Evolutionary conservation across 768 basidiomycete genomes (phyloP).

Genomic region (Rubroboletus satanas): DNA sequence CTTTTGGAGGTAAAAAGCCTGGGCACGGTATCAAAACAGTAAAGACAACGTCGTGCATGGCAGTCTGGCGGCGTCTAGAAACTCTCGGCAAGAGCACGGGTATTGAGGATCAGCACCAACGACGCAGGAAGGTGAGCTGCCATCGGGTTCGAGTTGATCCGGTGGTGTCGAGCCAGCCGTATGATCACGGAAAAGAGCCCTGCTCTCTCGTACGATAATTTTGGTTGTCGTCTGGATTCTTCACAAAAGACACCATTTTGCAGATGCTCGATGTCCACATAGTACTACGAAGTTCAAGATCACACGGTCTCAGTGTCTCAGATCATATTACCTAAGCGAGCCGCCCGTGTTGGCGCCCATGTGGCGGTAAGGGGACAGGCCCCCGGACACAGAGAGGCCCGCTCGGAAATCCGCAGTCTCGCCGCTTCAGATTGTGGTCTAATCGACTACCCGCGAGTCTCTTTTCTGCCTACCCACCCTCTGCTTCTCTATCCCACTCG

Average conservation of each 20-base stretch:
- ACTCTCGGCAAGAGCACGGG: background rate
- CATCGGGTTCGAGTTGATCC: background rate
- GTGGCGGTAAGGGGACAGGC: too few relatives aligned
- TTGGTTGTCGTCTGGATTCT: background rate
- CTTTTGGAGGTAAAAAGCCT: background rate
- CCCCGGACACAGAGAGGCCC: too few relatives aligned
- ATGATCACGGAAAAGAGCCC: background rate
- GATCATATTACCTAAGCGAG: too few relatives aligned
- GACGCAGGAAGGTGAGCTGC: background rate
- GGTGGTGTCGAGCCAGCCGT: background rate
- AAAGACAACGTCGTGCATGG: background rate
- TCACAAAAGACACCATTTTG: background rate
- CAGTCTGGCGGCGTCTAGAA: background rate
- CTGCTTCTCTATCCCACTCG: too few relatives aligned
- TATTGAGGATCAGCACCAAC: slow-evolving; percentile 5
- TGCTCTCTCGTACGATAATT: background rate
- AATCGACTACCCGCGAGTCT: too few relatives aligned
- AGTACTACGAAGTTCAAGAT: too few relatives aligned
- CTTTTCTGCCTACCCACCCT: too few relatives aligned
- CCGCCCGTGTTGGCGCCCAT: too few relatives aligned
- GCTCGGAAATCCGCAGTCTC: too few relatives aligned
- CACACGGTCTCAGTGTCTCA: too few relatives aligned
- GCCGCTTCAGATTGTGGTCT: too few relatives aligned
- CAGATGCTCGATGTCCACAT: too few relatives aligned
- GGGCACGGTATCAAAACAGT: background rate